These are phyloP conservation scores for Steccherinum ochraceum DNA, from an alignment of 768 basidiomycete genomes.

Conservation along the genomic window DNA sequence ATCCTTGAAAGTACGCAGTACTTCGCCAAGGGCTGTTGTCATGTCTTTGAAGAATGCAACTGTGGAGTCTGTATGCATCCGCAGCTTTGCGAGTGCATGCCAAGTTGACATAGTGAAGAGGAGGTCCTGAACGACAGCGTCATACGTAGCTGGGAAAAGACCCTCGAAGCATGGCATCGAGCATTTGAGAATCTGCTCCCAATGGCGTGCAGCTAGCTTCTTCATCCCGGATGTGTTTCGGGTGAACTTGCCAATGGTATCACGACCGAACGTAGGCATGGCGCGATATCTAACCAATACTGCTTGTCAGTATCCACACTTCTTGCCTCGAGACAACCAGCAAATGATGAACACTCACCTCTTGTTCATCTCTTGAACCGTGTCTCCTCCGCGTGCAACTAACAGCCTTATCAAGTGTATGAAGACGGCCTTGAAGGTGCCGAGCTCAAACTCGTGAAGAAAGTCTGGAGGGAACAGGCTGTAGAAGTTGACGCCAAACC, in stretches of 20 bases:
- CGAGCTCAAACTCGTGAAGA: conserved; percentile 34
- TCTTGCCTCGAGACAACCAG: too few species aligned
- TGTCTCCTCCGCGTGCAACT: not conserved
- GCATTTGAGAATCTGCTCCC: conserved; percentile 16
- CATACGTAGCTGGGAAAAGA: conserved; percentile 14
- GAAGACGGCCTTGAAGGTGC: conserved; percentile 26
- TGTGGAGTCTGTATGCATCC: conserved; percentile 30
- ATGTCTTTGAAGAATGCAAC: conserved; percentile 18
- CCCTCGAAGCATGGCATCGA: conserved; percentile 20
- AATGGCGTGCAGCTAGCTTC: conserved; percentile 5
- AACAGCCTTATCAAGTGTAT: conserved; percentile 22
- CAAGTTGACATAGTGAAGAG: conserved; percentile 28
- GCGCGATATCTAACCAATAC: conserved; percentile 6
- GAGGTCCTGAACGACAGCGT: conserved; percentile 23
- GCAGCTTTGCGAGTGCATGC: conserved; percentile 36
- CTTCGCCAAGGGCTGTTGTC: conserved; percentile 23
- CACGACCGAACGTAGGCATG: conserved; percentile 19
- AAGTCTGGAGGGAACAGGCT: conserved; percentile 25
- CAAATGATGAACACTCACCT: not conserved
- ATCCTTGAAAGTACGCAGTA: conserved; percentile 26
- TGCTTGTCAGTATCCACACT: too few species aligned
- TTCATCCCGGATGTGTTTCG: conserved; percentile 7
- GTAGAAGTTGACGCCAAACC: conserved; percentile 21
- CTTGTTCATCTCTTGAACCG: conserved; percentile 6
- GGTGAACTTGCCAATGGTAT: conserved; percentile 2